Percentiles rank a stretch among this genome's conserved stretches.
These are phyloP conservation scores for Selaginella tamariscina DNA, from an alignment of 75 land plant species.

Conservation along the genomic window DNA sequence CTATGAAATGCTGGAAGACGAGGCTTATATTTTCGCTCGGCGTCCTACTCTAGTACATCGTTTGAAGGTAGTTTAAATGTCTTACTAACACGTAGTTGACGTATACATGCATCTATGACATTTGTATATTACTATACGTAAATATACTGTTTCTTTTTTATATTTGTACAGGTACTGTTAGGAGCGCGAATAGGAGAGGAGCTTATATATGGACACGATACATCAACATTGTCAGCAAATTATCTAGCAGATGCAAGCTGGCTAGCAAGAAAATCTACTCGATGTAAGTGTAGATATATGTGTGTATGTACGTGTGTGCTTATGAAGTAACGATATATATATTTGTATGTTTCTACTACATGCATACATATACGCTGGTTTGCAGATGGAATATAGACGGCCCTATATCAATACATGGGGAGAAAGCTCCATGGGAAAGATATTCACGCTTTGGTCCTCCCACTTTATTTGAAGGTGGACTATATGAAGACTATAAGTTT, in stretches of 20 bases:
- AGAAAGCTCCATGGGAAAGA: conserved; percentile 54
- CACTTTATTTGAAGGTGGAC: conserved; percentile 69
- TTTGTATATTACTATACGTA: too few relatives aligned
- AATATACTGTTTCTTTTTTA: too few relatives aligned
- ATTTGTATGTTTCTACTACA: not conserved
- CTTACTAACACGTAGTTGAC: not conserved
- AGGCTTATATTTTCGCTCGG: conserved; percentile 57
- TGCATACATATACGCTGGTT: not conserved
- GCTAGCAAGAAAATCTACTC: conserved; percentile 80
- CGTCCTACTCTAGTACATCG: conserved; percentile 76
- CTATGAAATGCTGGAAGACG: conserved; percentile 65
- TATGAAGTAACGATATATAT: not conserved
- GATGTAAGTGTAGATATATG: conserved; percentile 32
- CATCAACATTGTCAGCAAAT: conserved; percentile 50
- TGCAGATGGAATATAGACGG: conserved; percentile 82
- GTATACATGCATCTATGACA: not conserved
- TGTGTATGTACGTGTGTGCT: not conserved
- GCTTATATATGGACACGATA: conserved; percentile 79
- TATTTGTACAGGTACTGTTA: conserved; percentile 59
- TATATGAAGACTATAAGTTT: conserved; percentile 67
- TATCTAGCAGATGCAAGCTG: conserved; percentile 82
- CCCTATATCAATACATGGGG: conserved; percentile 72
- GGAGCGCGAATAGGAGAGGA: conserved; percentile 91
- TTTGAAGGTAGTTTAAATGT: conserved; percentile 44
- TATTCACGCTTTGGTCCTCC: conserved; percentile 52